Evolutionary conservation across 176 grass and related monocot genomes (phyloP), one percentile per base, ranked within the genome.

Genomic region (Raddia distichophylla): DNA sequence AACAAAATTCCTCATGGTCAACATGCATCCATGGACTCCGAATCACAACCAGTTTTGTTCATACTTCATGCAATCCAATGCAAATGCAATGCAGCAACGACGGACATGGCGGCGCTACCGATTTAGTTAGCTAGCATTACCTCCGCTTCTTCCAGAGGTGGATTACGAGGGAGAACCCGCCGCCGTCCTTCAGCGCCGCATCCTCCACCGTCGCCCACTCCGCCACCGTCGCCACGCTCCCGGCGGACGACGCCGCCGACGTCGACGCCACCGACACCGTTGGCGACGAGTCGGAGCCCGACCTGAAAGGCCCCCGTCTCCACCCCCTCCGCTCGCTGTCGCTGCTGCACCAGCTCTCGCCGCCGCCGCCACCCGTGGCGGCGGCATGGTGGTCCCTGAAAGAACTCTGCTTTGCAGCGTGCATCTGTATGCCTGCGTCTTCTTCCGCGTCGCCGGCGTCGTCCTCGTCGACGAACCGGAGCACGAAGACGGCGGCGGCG

Each of bases 401-500:
- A 13, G 88, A 78, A 0, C 17, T 46, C 10, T 86, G 73, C 74
- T 19, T 78, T 6, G 10, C 1, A 15, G n/a, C 53, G 34, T 49
- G 42, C 78, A 48, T 49, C 53, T 49, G 42, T 72, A 48, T 49
- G 60, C 58, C 50, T 5, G 16, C 18, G 63, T 75, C 74, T 0
- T 52, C 70, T 0, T 66, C 32, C 14, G 10, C 53, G 18, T 64
- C 80, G 1, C n/a, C 7, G 49, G n/a, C 11, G 37, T 69, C 32
- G 0, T 5, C 18, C 0, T 44, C 79, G n/a, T 40, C 57, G 14
- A 7, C 91, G 80, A 94, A 94, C 0, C 83, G 92, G 83, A 94
- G 86, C 16, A 89, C 79, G 72, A 94, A 94, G 44, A 94, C 75
- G 27, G 92, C 91, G 2, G 86, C 85, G 0, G 75, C 85, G 78